These are phyloP conservation scores for Stylosanthes scabra DNA, from an alignment of 331 rosid genomes.

Conservation along the genomic window DNA sequence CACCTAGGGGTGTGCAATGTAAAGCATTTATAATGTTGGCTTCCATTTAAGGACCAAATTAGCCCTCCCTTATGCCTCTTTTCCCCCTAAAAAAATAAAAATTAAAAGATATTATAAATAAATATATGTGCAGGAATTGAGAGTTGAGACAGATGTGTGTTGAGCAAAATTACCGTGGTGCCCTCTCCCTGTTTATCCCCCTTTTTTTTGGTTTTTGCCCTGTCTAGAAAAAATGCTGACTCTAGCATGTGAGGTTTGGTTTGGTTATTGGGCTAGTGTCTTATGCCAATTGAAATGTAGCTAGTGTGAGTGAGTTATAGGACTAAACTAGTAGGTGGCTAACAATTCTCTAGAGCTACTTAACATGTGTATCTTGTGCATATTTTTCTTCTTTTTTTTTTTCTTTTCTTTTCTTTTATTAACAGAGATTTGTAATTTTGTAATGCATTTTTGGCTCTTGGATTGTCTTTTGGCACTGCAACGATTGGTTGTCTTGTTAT, in stretches of 20 bases:
- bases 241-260: slow-evolving; percentile 47
- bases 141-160: slow-evolving; percentile 33
- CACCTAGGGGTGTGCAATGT: slow-evolving; percentile 3
- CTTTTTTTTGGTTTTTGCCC: neutral
- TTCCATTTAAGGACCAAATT: slow-evolving; percentile 31
- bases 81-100: neutral
- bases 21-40: slow-evolving; percentile 31
- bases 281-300: slow-evolving; percentile 37
- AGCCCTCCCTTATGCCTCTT: slow-evolving; percentile 18
- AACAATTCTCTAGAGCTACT: slow-evolving; percentile 53
- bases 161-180: slow-evolving; percentile 32
- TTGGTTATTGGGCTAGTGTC: slow-evolving; percentile 42
- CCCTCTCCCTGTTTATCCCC: slow-evolving; percentile 34
- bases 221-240: slow-evolving; percentile 36
- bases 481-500: slow-evolving; percentile 28
- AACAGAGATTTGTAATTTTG: slow-evolving; percentile 53
- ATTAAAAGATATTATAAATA: neutral
- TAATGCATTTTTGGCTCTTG: slow-evolving; percentile 47
- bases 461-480: slow-evolving; percentile 14
- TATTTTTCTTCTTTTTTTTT: slow-evolving; percentile 42
- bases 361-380: slow-evolving; percentile 50
- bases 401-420: slow-evolving; percentile 42
- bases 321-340: slow-evolving; percentile 56
- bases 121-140: slow-evolving; percentile 1
- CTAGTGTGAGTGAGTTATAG: slow-evolving; percentile 39